Percentiles rank a stretch among this genome's conserved stretches.
Evolutionary conservation across 2,329 filamentous ascomycete species (phyloP).

Genomic region (Phyllosticta citriasiana): DNA sequence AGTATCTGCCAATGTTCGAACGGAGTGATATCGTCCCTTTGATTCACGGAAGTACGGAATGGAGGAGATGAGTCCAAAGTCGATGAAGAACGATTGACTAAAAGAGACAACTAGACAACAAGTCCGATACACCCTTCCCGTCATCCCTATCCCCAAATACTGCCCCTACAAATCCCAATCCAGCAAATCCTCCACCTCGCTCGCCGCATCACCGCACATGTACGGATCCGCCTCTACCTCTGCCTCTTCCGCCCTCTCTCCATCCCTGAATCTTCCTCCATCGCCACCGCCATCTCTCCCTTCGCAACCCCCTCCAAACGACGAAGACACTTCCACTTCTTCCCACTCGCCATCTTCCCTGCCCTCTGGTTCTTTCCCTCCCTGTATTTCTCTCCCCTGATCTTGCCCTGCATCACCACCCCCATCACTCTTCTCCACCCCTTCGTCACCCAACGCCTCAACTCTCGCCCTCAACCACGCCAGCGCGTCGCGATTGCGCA

Average conservation of each 20-base stretch:
- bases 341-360: not conserved
- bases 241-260: not conserved
- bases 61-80: no score
- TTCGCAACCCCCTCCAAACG: not conserved
- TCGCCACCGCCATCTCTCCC: not conserved
- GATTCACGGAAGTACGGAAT: no score
- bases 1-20: no score
- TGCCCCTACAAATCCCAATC: not conserved
- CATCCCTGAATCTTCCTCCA: not conserved
- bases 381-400: no score
- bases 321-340: not conserved
- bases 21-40: no score
- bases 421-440: no score
- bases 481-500: not conserved
- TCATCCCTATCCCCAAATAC: no score
- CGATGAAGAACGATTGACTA: no score
- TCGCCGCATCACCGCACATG: not conserved
- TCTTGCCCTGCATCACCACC: not conserved
- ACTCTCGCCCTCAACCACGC: not conserved
- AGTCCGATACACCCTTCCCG: no score
- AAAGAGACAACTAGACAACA: no score
- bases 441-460: not conserved
- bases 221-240: not conserved
- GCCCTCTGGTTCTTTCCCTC: no score
- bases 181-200: not conserved